phyloP scores from a whole-genome alignment of 306 rosid species.

The Senna tora region DNA sequence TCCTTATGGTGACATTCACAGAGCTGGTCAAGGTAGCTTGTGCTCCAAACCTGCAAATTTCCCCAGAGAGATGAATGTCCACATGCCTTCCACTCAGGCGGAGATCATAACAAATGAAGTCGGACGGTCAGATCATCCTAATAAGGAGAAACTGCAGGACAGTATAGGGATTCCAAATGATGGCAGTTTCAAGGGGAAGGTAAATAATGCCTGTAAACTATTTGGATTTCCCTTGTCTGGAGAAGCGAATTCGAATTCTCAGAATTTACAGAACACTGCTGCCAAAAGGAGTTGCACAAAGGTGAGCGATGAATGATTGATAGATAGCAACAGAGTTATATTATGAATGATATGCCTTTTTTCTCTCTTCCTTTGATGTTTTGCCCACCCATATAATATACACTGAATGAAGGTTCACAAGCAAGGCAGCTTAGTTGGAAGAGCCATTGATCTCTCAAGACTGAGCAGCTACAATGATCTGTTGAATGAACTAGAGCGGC shows the following conservation, averaged over 20 bases:
- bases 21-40: conserved; percentile 53
- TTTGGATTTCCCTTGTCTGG: conserved; percentile 81
- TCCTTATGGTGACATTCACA: conserved; percentile 62
- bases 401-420: conserved; percentile 94
- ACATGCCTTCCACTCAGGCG: conserved; percentile 51
- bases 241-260: conserved; percentile 53
- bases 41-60: conserved; percentile 52
- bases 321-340: conserved; percentile 47
- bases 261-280: conserved; percentile 55
- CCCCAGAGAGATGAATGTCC: conserved; percentile 55
- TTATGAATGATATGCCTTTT: conserved; percentile 47
- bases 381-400: conserved; percentile 59
- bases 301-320: conserved; percentile 63
- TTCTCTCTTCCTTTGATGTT: conserved; percentile 53
- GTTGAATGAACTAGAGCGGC: conserved; percentile 79
- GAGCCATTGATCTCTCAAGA: conserved; percentile 94
- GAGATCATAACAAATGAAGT: conserved; percentile 55
- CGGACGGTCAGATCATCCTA: conserved; percentile 45
- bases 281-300: conserved; percentile 92
- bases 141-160: conserved; percentile 59
- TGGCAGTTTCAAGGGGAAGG: conserved; percentile 53
- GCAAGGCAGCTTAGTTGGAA: conserved; percentile 97
- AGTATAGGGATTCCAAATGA: conserved; percentile 59
- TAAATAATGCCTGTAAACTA: conserved; percentile 64
- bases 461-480: conserved; percentile 78